Percentiles rank a stretch among this genome's conserved stretches.
phyloP scores from a whole-genome alignment of 179 eudicot species.

The Gypsophila paniculata region DNA sequence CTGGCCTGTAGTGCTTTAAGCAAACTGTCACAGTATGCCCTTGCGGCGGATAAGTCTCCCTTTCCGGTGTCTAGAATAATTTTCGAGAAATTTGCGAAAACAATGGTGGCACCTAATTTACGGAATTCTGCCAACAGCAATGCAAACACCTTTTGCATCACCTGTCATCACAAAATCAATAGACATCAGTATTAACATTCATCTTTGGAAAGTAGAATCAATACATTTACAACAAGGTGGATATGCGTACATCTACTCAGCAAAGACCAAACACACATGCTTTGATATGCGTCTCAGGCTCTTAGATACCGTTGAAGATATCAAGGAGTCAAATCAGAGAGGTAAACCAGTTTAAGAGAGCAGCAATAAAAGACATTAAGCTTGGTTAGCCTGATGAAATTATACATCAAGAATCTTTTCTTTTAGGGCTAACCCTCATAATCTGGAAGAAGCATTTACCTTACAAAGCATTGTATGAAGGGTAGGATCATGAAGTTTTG shows the following conservation, averaged over 20 bases:
- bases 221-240: neutral
- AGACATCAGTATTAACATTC: conserved; percentile 12
- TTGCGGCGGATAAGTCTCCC: conserved; percentile 74
- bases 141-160: conserved; percentile 96
- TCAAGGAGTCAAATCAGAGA: neutral
- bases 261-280: conserved; percentile 4
- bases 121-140: conserved; percentile 85
- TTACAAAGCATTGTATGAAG: conserved; percentile 91
- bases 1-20: conserved; percentile 77
- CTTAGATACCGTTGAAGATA: neutral
- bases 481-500: conserved; percentile 94
- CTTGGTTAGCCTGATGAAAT: neutral
- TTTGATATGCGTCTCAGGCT: neutral
- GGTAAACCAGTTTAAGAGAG: neutral
- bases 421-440: neutral
- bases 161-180: conserved; percentile 38
- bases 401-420: neutral
- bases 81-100: conserved; percentile 86
- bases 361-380: conserved; percentile 1
- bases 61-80: conserved; percentile 88
- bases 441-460: conserved; percentile 38
- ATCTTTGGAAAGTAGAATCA: neutral
- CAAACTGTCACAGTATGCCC: conserved; percentile 82
- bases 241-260: neutral
- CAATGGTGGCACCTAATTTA: conserved; percentile 78